Base-by-base conservation (phyloP, 129 eudicot species). In the Glebionis coronaria region DNA sequence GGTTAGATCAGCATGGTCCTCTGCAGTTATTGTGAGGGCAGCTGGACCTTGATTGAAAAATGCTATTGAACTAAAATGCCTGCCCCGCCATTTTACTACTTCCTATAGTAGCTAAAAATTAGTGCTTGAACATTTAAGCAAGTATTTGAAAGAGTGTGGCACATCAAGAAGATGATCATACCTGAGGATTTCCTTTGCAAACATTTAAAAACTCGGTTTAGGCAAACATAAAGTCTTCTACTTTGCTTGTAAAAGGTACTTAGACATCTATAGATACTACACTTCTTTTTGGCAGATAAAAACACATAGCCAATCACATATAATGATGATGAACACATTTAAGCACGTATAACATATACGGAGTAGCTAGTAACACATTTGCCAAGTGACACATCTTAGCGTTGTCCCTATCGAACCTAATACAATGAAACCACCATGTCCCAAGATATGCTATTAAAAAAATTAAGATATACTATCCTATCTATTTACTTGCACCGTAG, bases 171-270 rank as follows among this genome's bases (percentile, higher is more conserved):
- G 31, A 44, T 49, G 25, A 28, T 12, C 18, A 27, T 81, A 93
- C 99, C 97, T 93, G 99, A 28, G 97, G 95, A 78, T 86, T 89
- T 73, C 99, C 99, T 78, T 89, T 89, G 78, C 99, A 93, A 8
- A 97, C 99, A 89, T 82, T 82, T 63, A 90, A 89, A 60, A 93
- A 25, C 21, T 56, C 55, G 59, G 20, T 63, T 67, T 28, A 46
- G 79, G 19, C 49, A 46, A 51, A 73, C 40, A 66, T 19, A 66
- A 56, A 42, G 23, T 28, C 35, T 12, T 69, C 6, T 29, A 29
- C 54, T 19, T 23, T 46, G 31, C 10, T 49, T 65, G 27, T 45
- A 56, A 66, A 18, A 65, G 65, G n/a, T 65, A 46, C 20, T 27
- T 65, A 14, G 15, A 27, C 31, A 44, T 53, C 46, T 61, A 50